phyloP scores from a whole-genome alignment of 352 stramenopile genomes.

The Pythium sp. region DNA sequence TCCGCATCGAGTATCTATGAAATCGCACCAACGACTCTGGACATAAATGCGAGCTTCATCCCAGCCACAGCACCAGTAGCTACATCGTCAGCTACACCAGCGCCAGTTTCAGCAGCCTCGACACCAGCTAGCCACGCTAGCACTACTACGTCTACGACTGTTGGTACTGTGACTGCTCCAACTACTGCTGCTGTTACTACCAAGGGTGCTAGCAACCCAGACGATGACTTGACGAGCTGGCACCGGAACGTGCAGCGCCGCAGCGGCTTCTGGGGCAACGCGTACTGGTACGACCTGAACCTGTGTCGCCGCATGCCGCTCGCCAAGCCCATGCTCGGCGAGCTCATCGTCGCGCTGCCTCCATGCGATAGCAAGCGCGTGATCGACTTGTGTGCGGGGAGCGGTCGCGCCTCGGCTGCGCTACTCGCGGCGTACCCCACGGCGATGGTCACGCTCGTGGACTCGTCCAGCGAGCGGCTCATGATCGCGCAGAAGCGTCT shows the following conservation, averaged over 20 bases:
- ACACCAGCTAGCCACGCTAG: background rate
- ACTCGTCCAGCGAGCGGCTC: conserved; percentile 53
- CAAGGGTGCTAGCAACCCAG: no score
- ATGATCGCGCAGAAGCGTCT: conserved; percentile 49
- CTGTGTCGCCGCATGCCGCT: conserved; percentile 54
- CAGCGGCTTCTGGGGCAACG: conserved; percentile 72
- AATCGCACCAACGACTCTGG: background rate
- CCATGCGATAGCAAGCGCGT: conserved; percentile 56
- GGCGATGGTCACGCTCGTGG: conserved; percentile 48
- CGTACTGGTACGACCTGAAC: conserved; percentile 79
- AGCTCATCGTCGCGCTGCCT: conserved; percentile 60
- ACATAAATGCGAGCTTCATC: background rate
- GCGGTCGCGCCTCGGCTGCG: conserved; percentile 46
- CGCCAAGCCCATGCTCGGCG: conserved; percentile 53
- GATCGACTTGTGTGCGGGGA: conserved; percentile 69
- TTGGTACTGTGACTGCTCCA: background rate
- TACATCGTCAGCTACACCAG: background rate
- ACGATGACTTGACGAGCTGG: conserved; percentile 31
- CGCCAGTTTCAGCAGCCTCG: background rate
- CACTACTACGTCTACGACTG: background rate
- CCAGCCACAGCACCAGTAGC: background rate
- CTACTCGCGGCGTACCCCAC: conserved; percentile 64
- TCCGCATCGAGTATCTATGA: background rate
- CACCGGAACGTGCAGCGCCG: conserved; percentile 54
- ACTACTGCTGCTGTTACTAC: no score